phyloP scores from a whole-genome alignment of 2,329 filamentous ascomycete genomes.

The Periglandula ipomoeae region DNA sequence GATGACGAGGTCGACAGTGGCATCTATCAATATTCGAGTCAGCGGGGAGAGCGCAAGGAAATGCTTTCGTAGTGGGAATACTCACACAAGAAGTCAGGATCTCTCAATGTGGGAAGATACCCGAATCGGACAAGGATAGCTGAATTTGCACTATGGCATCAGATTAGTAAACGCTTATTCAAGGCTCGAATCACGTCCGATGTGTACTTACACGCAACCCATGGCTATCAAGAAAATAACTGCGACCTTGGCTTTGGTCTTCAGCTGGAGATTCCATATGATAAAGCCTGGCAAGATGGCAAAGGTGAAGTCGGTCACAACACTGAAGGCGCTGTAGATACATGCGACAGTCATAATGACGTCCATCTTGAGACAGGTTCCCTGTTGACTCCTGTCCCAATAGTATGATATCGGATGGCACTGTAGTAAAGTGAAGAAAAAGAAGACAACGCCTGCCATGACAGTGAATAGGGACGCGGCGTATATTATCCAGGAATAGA shows the following conservation, averaged over 20 bases:
- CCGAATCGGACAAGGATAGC: constrained; percentile 1
- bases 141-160: neutral
- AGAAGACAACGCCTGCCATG: constrained; percentile 27
- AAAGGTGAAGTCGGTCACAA: constrained; percentile 40
- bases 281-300: constrained; percentile 44
- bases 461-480: constrained; percentile 24
- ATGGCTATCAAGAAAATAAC: constrained; percentile 44
- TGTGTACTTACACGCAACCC: constrained; percentile 37
- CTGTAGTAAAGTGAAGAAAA: constrained; percentile 32
- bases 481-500: constrained; percentile 27
- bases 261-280: constrained; percentile 46
- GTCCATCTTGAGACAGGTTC: constrained; percentile 28
- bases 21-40: neutral
- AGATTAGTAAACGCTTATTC: neutral
- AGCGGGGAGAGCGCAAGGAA: no score
- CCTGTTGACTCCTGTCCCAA: constrained; percentile 26
- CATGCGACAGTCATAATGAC: constrained; percentile 42
- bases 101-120: neutral
- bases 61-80: no score
- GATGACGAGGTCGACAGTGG: neutral
- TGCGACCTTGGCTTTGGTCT: constrained; percentile 37
- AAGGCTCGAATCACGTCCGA: neutral
- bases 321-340: constrained; percentile 39
- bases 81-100: constrained; percentile 1
- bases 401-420: constrained; percentile 30